A percentile compares a stretch with the other conserved stretches of the same genome.
Conservation (phyloP, 805 yeast species). For the Vanderwaltozyma tropicalis region DNA sequence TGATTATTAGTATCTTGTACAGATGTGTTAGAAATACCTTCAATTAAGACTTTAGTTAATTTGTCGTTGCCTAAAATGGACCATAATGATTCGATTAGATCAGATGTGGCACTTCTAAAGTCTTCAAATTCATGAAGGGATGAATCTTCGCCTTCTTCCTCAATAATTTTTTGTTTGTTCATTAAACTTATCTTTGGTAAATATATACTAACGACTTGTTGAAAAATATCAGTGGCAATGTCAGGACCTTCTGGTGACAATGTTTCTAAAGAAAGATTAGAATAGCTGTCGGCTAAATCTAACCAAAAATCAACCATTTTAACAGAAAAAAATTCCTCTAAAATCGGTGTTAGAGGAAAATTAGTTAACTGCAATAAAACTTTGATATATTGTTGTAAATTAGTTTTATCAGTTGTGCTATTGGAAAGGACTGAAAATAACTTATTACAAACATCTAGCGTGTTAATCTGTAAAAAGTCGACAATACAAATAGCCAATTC, state of each 20-base stretch:
- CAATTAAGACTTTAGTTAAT: slow-evolving; percentile 22
- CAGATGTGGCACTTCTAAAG: slow-evolving; percentile 67
- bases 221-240: slow-evolving; percentile 34
- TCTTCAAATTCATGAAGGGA: slow-evolving; percentile 43
- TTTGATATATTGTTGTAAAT: slow-evolving; percentile 32
- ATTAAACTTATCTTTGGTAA: slow-evolving; percentile 52
- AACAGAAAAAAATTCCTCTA: slow-evolving; percentile 47
- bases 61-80: slow-evolving; percentile 45
- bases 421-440: slow-evolving; percentile 17
- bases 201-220: slow-evolving; percentile 48
- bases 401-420: slow-evolving; percentile 3
- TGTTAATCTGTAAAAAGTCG: slow-evolving; percentile 25
- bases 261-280: slow-evolving; percentile 29
- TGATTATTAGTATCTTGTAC: not conserved
- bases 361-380: slow-evolving; percentile 44
- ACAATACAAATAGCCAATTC: slow-evolving; percentile 26
- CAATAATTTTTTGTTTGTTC: slow-evolving; percentile 30
- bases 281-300: slow-evolving; percentile 47
- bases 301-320: slow-evolving; percentile 61
- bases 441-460: slow-evolving; percentile 26
- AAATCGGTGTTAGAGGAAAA: slow-evolving; percentile 45
- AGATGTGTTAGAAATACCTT: slow-evolving; percentile 12
- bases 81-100: slow-evolving; percentile 62
- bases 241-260: slow-evolving; percentile 19
- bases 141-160: slow-evolving; percentile 20